Percentiles rank a stretch among this genome's conserved stretches.
These are phyloP conservation scores for Bipolaris sorokiniana DNA, from an alignment of 2,329 filamentous ascomycete genomes.

Conservation along the genomic window DNA sequence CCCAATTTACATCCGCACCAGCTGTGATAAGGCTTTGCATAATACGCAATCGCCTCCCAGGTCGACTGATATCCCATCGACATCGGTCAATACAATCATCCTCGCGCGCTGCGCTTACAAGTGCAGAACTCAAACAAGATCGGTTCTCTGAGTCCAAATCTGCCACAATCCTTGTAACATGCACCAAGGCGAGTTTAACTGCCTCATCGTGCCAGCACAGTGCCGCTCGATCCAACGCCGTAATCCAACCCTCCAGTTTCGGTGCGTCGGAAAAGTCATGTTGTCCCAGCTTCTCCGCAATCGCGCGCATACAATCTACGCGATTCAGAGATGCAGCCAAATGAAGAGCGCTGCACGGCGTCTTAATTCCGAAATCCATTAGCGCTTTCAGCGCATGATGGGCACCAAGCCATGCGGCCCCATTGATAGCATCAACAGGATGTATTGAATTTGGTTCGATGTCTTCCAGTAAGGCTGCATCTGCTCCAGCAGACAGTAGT, in stretches of 20 bases:
- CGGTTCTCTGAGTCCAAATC: background rate
- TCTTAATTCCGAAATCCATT: constrained; percentile 2
- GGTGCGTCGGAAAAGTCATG: constrained; percentile 3
- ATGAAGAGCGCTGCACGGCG: background rate
- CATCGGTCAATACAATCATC: constrained; percentile 1
- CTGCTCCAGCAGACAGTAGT: background rate
- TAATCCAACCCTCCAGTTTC: background rate
- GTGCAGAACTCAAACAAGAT: background rate
- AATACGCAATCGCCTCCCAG: background rate
- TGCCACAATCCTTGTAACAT: background rate
- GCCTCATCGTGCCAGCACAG: constrained; percentile 6
- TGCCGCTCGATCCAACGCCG: constrained; percentile 5
- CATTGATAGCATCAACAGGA: background rate
- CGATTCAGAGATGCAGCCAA: constrained; percentile 3
- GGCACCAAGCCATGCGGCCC: background rate
- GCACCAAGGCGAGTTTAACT: background rate
- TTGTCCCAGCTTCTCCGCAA: background rate
- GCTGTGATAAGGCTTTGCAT: constrained; percentile 1
- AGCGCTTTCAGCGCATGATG: background rate
- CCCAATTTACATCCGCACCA: constrained; percentile 5
- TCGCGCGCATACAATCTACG: background rate
- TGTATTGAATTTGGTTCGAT: background rate
- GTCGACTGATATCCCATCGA: background rate
- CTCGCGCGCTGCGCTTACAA: background rate
- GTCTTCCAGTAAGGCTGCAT: background rate